phyloP scores from a whole-genome alignment of 2,329 filamentous ascomycete genomes.

The Sporothrix sp. region DNA sequence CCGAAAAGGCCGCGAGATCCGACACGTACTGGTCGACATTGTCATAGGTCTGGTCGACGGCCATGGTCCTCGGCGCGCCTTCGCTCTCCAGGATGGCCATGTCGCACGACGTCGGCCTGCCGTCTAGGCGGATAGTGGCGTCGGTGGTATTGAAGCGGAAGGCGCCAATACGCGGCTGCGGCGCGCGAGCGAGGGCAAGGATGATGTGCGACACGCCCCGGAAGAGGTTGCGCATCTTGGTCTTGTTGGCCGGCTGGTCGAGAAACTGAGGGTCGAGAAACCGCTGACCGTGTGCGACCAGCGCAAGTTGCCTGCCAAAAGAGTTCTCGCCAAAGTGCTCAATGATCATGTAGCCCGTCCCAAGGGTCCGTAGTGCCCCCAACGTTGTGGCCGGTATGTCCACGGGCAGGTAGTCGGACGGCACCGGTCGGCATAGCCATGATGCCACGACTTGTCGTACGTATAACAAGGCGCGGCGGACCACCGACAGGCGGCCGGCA shows the following conservation, averaged over 20 bases:
- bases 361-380: neutral
- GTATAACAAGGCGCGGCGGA: neutral
- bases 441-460: neutral
- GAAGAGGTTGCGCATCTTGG: conserved; percentile 6
- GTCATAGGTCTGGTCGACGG: conserved; percentile 22
- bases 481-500: neutral
- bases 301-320: neutral
- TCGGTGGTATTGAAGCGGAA: conserved; percentile 21
- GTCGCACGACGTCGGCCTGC: conserved; percentile 16
- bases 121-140: conserved; percentile 14
- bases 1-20: conserved; percentile 22
- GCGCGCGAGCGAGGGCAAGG: conserved; percentile 23
- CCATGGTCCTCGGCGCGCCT: conserved; percentile 23
- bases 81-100: conserved; percentile 25
- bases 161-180: conserved; percentile 22
- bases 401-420: neutral
- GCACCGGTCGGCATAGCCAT: neutral
- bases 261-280: neutral
- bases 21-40: conserved; percentile 22
- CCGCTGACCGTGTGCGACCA: neutral
- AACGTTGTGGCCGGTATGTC: neutral
- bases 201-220: conserved; percentile 17
- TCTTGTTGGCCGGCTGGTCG: neutral
- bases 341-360: conserved; percentile 10
- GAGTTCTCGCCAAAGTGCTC: conserved; percentile 4